phyloP scores from a whole-genome alignment of 139 green algal genomes.

The Chlamydomonas eustigma region DNA sequence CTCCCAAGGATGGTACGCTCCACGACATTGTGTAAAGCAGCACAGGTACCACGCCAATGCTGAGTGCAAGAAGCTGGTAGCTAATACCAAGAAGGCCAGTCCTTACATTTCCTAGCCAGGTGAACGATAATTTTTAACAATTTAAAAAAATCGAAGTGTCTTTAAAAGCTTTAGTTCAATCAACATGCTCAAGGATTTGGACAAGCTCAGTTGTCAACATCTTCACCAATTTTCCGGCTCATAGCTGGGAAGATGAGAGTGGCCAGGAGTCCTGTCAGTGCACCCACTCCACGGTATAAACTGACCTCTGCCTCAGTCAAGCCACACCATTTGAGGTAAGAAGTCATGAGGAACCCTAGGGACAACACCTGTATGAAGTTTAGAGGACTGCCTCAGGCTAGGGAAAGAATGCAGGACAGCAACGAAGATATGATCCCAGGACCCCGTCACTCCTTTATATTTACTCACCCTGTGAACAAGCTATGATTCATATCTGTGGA shows the following conservation, averaged over 20 bases:
- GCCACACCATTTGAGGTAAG: conserved; percentile 60
- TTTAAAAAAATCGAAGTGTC: no score
- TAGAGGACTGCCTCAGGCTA: no score
- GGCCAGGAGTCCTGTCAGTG: conserved; percentile 57
- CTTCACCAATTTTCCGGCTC: conserved; percentile 19
- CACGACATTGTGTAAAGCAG: not conserved
- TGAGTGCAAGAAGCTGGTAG: conserved; percentile 15
- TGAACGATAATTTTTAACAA: no score
- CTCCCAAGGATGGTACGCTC: no score
- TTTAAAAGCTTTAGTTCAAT: no score
- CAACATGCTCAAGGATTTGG: no score
- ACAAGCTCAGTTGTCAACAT: no score
- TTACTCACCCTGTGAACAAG: no score
- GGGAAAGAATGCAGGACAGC: no score
- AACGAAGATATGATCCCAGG: no score
- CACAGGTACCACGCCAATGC: conserved; percentile 8
- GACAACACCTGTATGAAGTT: conserved; percentile 38
- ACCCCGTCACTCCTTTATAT: no score
- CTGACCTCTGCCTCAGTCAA: conserved; percentile 56
- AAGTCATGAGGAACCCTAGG: conserved; percentile 57
- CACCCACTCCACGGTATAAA: conserved; percentile 53
- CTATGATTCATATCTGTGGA: no score
- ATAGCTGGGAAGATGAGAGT: conserved; percentile 59
- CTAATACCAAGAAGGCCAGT: conserved; percentile 7
- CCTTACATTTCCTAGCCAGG: not conserved